Base-by-base conservation (phyloP, 2,329 filamentous ascomycete genomes). In the Parasarocladium wereldwijsianum region DNA sequence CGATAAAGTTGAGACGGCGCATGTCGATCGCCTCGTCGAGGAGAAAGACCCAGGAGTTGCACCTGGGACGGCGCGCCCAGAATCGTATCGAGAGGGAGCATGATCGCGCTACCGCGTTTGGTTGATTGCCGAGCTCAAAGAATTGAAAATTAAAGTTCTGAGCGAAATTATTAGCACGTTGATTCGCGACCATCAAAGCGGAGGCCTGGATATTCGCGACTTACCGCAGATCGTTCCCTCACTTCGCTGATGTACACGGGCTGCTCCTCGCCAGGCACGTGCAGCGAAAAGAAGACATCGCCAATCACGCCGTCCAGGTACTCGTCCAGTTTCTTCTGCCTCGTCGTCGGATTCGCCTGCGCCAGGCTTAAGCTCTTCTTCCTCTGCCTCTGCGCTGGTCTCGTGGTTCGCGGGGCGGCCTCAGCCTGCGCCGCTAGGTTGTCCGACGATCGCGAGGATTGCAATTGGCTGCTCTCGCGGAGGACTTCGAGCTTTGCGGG, bases 201-300 rank as follows among this genome's bases (percentile, higher is more conserved):
- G 6, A 23, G 12, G 13, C 10, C 9, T 4, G 22, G 12, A 30
- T 12, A 16, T 23, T 23, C 27, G n/a, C n/a, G 18, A 19, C 50
- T 36, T 53, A 70, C 65, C 54, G 84, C 85, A n/a, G 81, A 75
- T 44, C 74, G 73, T 41, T 79, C 69, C 17, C 76, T 69, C 14
- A 79, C 63, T 54, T 96, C 87, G 45, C 85, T 93, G 43, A 93
- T 70, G 50, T 94, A 94, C n/a, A 94, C 57, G 0, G 87, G 85
- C 11, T 83, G 76, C 26, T 64, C 54, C 30, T 72, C 54, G 4
- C 57, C 68, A 2, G 69, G 58, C 26, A 76, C 69, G 50, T 94
- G 86, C 30, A 94, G 49, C 3, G 83, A 81, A 51, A 93, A 90
- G 64, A 93, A 94, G 11, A 77, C 75, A 54, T 94, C 80, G n/a